Evolutionary conservation across 2,329 filamentous ascomycete genomes (phyloP).

Genomic region (Geoglossum cookeanum): DNA sequence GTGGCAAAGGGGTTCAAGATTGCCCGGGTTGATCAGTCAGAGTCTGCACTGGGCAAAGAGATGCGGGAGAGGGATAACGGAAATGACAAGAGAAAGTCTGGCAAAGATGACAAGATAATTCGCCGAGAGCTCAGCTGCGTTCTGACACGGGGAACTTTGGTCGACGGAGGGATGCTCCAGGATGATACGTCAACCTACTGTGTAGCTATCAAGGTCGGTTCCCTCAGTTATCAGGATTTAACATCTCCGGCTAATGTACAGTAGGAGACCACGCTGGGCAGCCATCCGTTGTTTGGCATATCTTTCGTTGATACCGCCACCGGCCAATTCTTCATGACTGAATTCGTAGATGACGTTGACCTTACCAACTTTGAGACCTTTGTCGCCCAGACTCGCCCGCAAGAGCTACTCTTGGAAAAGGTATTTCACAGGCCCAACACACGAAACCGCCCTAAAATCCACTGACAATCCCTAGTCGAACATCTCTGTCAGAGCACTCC

Average conservation of each 20-base stretch:
- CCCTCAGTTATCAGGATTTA: background rate
- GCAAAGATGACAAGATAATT: slow-evolving; percentile 84
- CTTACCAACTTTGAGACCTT: slow-evolving; percentile 96
- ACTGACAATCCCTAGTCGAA: slow-evolving; percentile 17
- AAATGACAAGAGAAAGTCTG: slow-evolving; percentile 32
- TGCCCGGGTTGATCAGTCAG: slow-evolving; percentile 87
- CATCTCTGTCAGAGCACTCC: slow-evolving; percentile 70
- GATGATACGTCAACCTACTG: slow-evolving; percentile 96
- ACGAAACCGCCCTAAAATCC: background rate
- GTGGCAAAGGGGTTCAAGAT: slow-evolving; percentile 97
- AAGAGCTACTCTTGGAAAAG: slow-evolving; percentile 80
- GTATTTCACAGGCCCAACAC: slow-evolving; percentile 4
- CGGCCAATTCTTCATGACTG: slow-evolving; percentile 81
- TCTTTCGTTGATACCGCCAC: slow-evolving; percentile 92
- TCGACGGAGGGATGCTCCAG: slow-evolving; percentile 92
- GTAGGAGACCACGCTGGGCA: slow-evolving; percentile 39
- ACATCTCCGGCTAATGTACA: background rate
- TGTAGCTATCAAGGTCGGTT: slow-evolving; percentile 61
- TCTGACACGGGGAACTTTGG: slow-evolving; percentile 76
- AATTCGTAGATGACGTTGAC: slow-evolving; percentile 81
- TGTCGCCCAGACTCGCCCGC: slow-evolving; percentile 75
- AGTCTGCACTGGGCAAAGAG: slow-evolving; percentile 87
- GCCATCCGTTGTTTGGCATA: slow-evolving; percentile 69
- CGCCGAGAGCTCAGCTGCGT: slow-evolving; percentile 78
- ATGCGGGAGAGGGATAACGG: slow-evolving; percentile 74